Evolutionary conservation across 768 basidiomycete species (phyloP), one percentile per base, ranked within the genome.

Genomic region (Wakefieldia striispora): DNA sequence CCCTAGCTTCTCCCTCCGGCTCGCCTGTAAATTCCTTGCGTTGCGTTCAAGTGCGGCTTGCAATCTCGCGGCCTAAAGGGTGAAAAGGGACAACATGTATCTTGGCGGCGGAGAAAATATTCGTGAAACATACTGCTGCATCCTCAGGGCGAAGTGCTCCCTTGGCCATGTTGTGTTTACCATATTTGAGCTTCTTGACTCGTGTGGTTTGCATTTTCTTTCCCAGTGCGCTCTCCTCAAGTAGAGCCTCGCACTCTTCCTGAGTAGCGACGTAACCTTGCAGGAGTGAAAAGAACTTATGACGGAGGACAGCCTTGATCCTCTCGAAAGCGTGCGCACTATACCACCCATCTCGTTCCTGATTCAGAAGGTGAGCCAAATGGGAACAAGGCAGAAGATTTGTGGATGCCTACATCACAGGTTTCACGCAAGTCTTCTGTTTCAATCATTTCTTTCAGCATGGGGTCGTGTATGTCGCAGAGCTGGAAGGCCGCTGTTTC

Each of bases 401-500:
- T 33, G 1, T 21, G 16, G 26, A 8, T 6, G 73, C 88, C 59
- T 52, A 95, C 93, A 61, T 91, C 75, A 64, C 90, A 92, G 12
- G 67, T 73, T 52, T 88, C 85, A 29, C 84, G 80, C 16, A 88
- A 70, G 39, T 82, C 85, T 14, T 81, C 77, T 5, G 87, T 82
- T 52, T 87, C 78, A 44, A 98, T 90, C 80, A 95, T 86, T 33
- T 75, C 75, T 56, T 81, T 81, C 41, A 97, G 69, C 79, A 94
- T 86, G 6, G 85, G 83, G 64, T 99, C 97, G 7, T 76, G 70
- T 55, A 99, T 88, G 65, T 99, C 97, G 66, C 90, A 90, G 6
- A 99, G 75, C 67, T 98, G 97, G 71, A 91, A 99, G 16, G 92
- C 90, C 1, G 92, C 93, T 0, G 91, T 88, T 66, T 95, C 89